Evolutionary conservation across 129 eudicot species (phyloP), one percentile per base, ranked within the genome.

Genomic region (Logfia minima): DNA sequence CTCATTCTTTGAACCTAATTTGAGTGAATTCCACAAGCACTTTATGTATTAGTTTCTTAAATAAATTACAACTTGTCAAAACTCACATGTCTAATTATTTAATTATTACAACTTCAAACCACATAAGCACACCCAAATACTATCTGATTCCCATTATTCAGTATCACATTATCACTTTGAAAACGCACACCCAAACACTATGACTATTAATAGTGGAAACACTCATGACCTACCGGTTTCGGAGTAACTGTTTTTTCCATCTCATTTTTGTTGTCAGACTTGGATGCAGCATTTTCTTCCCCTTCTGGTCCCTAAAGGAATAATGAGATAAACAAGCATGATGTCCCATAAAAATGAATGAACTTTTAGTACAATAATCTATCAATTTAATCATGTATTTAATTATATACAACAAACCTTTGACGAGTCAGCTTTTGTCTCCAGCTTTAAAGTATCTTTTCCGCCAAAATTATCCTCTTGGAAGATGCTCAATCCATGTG

Each of bases 401-500:
- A 11, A 9, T 22, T 31, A 14, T 35, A 52, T 18, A 26, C 8
- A 35, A 59, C 82, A 70, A 62, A 93, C 98, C 97, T 93, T 93
- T 31, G 90, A 86, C 65, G 88, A 67, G 70, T 93, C 98, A 66
- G 89, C 90, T 68, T 88, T 90, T 28, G 84, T 86, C 81, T 90
- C 97, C 77, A 88, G 79, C 86, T 83, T 93, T 68, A 88, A 77
- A 60, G 83, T 83, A 73, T 88, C 88, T 81, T 89, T 88, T 81
- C 93, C 89, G 63, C 84, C 77, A 73, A 62, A 66, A 60, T 81
- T 83, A 18, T 95, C 97, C 82, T 89, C 97, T 79, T 89, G 92
- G 81, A 94, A 91, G 83, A 94, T 87, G 80, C 87, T 85, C 79
- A 94, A 84, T 75, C 98, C 98, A 80, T 89, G 97, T 66, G 97